phyloP scores from a whole-genome alignment of 108 stramenopile genomes.

The Cylindrotheca closterium region DNA sequence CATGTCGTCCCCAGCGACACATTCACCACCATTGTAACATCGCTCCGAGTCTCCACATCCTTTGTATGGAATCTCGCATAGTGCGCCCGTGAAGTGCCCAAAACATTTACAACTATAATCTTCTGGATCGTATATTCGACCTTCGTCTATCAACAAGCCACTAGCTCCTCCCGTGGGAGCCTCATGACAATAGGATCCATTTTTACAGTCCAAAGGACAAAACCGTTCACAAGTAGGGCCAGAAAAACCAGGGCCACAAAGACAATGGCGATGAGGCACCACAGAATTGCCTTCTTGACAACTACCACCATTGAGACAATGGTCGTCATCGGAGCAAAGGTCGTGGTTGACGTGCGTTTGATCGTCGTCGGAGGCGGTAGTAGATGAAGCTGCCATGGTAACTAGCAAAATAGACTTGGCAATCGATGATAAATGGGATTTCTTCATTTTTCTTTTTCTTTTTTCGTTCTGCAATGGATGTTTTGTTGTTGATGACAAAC shows the following conservation, averaged over 20 bases:
- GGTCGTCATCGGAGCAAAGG: conserved; percentile 15
- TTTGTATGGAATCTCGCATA: conserved; percentile 29
- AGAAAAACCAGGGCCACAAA: conserved; percentile 16
- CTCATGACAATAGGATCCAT: conserved; percentile 23
- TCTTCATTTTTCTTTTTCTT: no score
- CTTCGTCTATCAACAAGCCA: neutral
- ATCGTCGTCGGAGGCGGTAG: no score
- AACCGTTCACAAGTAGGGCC: conserved; percentile 23
- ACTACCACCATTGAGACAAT: conserved; percentile 31
- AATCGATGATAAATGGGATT: no score
- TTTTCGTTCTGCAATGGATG: no score
- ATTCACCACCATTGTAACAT: conserved; percentile 30
- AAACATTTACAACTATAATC: conserved; percentile 26
- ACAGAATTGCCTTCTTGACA: conserved; percentile 5
- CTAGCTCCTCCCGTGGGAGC: neutral
- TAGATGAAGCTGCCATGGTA: no score
- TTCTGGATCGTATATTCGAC: neutral
- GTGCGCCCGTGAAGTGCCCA: conserved; percentile 24
- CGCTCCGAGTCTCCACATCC: conserved; percentile 16
- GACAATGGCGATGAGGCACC: conserved; percentile 7
- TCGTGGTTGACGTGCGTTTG: neutral
- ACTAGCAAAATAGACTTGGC: no score
- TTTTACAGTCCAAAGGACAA: conserved; percentile 35
- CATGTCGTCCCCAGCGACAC: conserved; percentile 1
- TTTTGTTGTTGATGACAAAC: no score